Percentiles rank a stretch among this genome's conserved stretches.
phyloP scores from a whole-genome alignment of 192 early-diverging fungal species.

The Diversispora epigaea region DNA sequence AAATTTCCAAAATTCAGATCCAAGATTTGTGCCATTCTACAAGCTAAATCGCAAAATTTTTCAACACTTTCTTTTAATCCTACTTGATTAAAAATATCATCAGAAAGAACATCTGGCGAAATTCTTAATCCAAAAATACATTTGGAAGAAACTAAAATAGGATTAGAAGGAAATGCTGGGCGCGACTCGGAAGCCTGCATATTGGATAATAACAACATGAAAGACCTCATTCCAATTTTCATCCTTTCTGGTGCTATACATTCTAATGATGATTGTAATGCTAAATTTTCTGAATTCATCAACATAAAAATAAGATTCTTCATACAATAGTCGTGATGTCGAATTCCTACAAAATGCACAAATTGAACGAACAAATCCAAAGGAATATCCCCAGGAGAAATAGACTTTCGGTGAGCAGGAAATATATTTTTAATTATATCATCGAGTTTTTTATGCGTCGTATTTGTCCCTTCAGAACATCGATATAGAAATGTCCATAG shows the following conservation, averaged over 20 bases:
- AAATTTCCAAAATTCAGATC: slow-evolving; percentile 53
- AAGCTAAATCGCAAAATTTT: slow-evolving; percentile 64
- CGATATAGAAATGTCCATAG: slow-evolving; percentile 95
- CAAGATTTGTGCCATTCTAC: slow-evolving; percentile 57
- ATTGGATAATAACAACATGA: slow-evolving; percentile 71
- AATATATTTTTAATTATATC: slow-evolving; percentile 64
- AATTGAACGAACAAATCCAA: slow-evolving; percentile 71
- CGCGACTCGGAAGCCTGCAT: slow-evolving; percentile 54
- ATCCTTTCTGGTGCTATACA: slow-evolving; percentile 67
- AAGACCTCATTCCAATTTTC: slow-evolving; percentile 71
- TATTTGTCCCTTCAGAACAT: slow-evolving; percentile 66
- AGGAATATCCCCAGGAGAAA: slow-evolving; percentile 62
- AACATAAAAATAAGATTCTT: slow-evolving; percentile 66
- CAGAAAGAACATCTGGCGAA: slow-evolving; percentile 50
- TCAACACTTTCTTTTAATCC: slow-evolving; percentile 68
- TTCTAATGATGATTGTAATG: slow-evolving; percentile 47
- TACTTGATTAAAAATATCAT: slow-evolving; percentile 53
- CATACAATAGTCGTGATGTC: slow-evolving; percentile 65
- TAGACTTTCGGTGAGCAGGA: slow-evolving; percentile 54
- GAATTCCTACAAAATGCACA: slow-evolving; percentile 64
- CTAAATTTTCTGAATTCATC: slow-evolving; percentile 58
- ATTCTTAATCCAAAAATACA: slow-evolving; percentile 25
- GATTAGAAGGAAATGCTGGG: slow-evolving; percentile 51
- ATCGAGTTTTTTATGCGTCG: slow-evolving; percentile 55
- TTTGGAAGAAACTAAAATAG: slow-evolving; percentile 40